Base-by-base conservation (phyloP, 495 filamentous ascomycete species). In the Daldinia grandis region DNA sequence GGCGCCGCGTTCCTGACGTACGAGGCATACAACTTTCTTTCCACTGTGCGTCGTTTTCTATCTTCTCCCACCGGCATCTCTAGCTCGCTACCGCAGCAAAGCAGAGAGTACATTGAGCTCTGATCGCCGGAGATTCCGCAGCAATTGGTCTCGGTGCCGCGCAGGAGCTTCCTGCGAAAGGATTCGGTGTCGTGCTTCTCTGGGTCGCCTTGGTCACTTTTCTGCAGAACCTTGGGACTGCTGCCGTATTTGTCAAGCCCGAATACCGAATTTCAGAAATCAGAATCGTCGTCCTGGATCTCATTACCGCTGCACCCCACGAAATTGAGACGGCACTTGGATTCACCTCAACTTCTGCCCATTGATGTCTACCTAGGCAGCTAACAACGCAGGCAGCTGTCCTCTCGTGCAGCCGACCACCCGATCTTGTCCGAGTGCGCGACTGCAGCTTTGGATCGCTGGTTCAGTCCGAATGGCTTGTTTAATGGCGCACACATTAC, bases 51-150 rank as follows among this genome's bases (percentile, higher is more conserved):
- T 60, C 71, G 42, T 66, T 74, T 73, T 47, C 50, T 66, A 53
- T 62, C 25, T 65, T 25, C 66, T 70, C 63, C 71, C 71, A 59
- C 44, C 62, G 66, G 62, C 66, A 66, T 51, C 62, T 58, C 53
- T 67, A 24, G 50, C 61, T 69, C 71, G 71, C 66, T 74, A 74
- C 71, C 62, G 40, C 49, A 25, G 53, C 12, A 35, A 17, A 35
- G 4, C 53, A 12, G 37, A 12, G 37, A 38, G 12, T n/a, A 56
- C 19, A 35, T 38, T 59, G 63, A 33, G 87, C 86, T 30, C 76
- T 89, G 30, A 80, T 90, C 27, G 89, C 88, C 6, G 88, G 88
- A 15, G 79, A 83, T 40, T 87, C 80, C 63, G 86, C 87, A 33
- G 87, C 86, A 27, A 88, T 89, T 58, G 88, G 87, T 9, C 78